Evolutionary conservation across 2,329 filamentous ascomycete species (phyloP), one percentile per base, ranked within the genome.

Genomic region (Beauveria pseudobassiana): DNA sequence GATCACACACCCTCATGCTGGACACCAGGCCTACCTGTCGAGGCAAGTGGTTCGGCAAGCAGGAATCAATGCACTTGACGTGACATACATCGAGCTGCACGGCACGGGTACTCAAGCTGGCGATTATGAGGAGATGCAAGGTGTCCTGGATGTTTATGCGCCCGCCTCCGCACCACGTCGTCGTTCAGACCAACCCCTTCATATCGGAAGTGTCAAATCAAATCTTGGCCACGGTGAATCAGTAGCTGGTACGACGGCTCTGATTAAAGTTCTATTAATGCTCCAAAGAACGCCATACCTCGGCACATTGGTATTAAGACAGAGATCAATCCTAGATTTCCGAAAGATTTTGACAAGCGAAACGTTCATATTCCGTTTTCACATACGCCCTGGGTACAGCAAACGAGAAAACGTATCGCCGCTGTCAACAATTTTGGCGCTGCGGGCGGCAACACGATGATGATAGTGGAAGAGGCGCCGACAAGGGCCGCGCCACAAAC

Each of bases 21-120:
- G 85, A 18, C 88, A 89, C 0, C 91, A 96, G 72, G 85, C 89
- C 14, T 78, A 83, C 55, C 77, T 93, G 12, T 93, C 88, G 68
- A 82, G 83, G 62, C 80, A 84, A 45, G 86, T 95, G 30, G 79
- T 93, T 1, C 82, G 87, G 53, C 83, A 89, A 49, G 87, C 89
- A 48, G 87, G 88, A 63, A 82, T 95, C 26, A 87, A 93, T 69
- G 88, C 90, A 2, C 81, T 86, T 57, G 88, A 93, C 65, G 82
- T 96, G 55, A 86, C 86, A 73, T 95, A 93, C 69, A 86, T 96
- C 9, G 91, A 96, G 75, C 91, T 95, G 86, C 91, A 96, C 73
- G 91, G 90, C 18, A 96, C 91, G 3, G 91, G 91, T 42, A 96
- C 90, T 0, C 90, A 95, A 72, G 90, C 89, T 42, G 91, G 90